Conservation (phyloP, 306 rosid genomes). For the Cucumis sativus region Cucumber_9930_V3 NC_026658.2:26231501-26232000, state of each 20-base stretch:
- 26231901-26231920: not conserved
- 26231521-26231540: not conserved
- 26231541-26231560: not conserved
- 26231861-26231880: not conserved
- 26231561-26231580: not conserved
- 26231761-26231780: conserved; percentile 22
- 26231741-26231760: not conserved
- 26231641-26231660: not conserved
- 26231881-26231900: not conserved
- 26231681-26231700: not conserved
- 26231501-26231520: not conserved
- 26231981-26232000: not conserved
- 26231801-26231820: conserved; percentile 42
- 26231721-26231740: not conserved
- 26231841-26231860: conserved; percentile 28
- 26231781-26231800: conserved; percentile 53
- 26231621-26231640: not conserved
- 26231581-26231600: not conserved
- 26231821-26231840: conserved; percentile 53
- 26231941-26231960: not conserved
- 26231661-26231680: not conserved
- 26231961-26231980: not conserved
- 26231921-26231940: not conserved
- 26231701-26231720: not conserved
- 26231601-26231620: not conserved